Evolutionary conservation across 352 stramenopile genomes (phyloP).

Genomic region (Pythium monospermum): DNA sequence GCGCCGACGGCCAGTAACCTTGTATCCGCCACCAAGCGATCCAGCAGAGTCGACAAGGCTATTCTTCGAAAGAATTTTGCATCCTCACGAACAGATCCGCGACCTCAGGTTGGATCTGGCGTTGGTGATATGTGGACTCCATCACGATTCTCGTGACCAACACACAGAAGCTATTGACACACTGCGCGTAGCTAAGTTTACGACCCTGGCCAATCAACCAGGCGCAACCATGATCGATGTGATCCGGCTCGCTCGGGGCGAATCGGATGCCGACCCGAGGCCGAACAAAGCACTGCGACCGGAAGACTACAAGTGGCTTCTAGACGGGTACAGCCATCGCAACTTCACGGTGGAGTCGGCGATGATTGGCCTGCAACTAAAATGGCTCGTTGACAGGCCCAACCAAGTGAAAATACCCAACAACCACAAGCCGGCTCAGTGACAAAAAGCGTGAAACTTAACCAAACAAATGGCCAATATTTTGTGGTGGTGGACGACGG

Average conservation of each 20-base stretch:
- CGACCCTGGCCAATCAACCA: no score
- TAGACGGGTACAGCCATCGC: neutral
- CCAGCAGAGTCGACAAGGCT: no score
- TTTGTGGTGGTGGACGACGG: constrained; percentile 3
- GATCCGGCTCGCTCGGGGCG: neutral
- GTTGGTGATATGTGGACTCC: no score
- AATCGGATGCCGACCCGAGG: neutral
- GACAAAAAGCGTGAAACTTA: neutral
- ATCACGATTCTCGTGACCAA: no score
- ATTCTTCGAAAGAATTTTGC: no score
- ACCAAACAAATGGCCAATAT: constrained; percentile 16
- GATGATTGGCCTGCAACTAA: neutral
- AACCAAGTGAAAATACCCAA: neutral
- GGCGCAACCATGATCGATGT: no score
- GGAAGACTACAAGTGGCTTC: neutral
- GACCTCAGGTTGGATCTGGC: no score
- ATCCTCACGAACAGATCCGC: no score
- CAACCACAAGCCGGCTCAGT: constrained; percentile 8
- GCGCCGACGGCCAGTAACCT: no score
- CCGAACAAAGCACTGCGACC: constrained; percentile 14
- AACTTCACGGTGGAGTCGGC: neutral
- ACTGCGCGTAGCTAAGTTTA: no score
- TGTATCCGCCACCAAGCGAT: no score
- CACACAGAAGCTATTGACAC: no score
- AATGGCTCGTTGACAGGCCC: neutral